Evolutionary conservation across 2,329 filamentous ascomycete species (phyloP), one percentile per base, ranked within the genome.

Genomic region (Ophiostoma sp.): DNA sequence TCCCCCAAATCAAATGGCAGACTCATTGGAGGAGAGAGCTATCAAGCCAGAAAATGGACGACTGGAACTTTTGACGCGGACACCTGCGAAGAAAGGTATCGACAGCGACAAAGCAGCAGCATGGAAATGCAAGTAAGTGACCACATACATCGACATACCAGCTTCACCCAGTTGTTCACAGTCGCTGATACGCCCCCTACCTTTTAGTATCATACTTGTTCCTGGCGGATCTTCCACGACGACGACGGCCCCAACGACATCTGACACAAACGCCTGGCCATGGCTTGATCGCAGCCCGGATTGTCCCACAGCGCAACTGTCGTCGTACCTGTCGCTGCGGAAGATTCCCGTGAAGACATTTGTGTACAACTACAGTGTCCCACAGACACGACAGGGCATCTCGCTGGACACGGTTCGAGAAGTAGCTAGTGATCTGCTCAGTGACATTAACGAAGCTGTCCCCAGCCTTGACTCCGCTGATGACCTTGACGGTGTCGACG

Each of bases 341-440:
- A 64, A n/a, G 60, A 64, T 64, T 1, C 60, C 27, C 8, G 20
- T 31, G 4, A 35, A 36, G 31, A 64, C 60, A 15, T 36, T n/a
- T 36, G 10, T 64, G 5, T 64, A 35, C 60, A 36, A 64, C 17
- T 64, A 64, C 60, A 64, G 60, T 35, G 60, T 64, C 5, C 60
- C 60, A 17, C 27, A 35, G 60, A 35, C 31, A 10, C 60, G 60
- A n/a, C 27, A 64, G 31, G 60, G 60, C 17, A 64, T 64, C 7
- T 35, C 60, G 3, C 8, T 36, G 8, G 20, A 35, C 33, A 36
- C 60, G 17, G 17, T 64, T 15, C 15, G 33, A 35, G 33, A 64
- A 4, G 27, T 64, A n/a, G 60, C 60, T 15, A 17, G 31, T n/a
- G 60, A 35, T 36, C 17, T 64, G 8, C 60, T 64, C 10, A 20